Base-by-base conservation (phyloP, 306 rosid species). In the Rosa persica region DNA sequence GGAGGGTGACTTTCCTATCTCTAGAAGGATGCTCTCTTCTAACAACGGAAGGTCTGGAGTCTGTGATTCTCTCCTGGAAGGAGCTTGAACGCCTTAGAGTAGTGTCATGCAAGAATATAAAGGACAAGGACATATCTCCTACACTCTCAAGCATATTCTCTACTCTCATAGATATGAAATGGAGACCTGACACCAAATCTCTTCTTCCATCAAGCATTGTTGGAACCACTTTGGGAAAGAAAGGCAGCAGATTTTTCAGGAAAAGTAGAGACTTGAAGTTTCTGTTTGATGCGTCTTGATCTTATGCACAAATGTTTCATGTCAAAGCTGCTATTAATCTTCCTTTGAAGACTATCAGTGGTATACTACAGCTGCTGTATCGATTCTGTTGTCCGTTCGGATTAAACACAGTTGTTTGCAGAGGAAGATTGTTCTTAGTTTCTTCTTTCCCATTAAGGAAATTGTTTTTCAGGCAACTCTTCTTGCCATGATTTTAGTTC, bases 21-120 rank as follows among this genome's bases (percentile, higher is more conserved):
- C 73, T 91, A 62, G 96, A 91, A 83, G 97, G 97, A 79, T 93
- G 98, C 83, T 91, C 96, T 13, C 77, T 90, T 82, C 87, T 93
- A 74, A 90, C 97, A 49, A 90, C 96, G 1, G 91, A 90, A 69
- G 88, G 96, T 80, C 79, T 93, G 76, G 97, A 89, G 78, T 82
- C 88, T 11, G 91, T 90, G 70, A 84, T 93, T 78, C 84, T 87
- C 72, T 75, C 83, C 0, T 91, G 93, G 97, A 88, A 80, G 73
- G 97, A 88, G 77, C 93, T 93, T 52, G 87, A 89, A 73, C 80
- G 91, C 61, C 97, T 93, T 61, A 82, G 81, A 80, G 97, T 93
- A 16, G 89, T 76, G 20, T 89, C 93, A 13, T 93, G 98, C 81
- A 93, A 93, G 89, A 89, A 80, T 66, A 84, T 93, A 79, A 91